Evolutionary conservation across 2,329 filamentous ascomycete species (phyloP), one percentile per base, ranked within the genome.

Genomic region (Incumbomyces lentus): DNA sequence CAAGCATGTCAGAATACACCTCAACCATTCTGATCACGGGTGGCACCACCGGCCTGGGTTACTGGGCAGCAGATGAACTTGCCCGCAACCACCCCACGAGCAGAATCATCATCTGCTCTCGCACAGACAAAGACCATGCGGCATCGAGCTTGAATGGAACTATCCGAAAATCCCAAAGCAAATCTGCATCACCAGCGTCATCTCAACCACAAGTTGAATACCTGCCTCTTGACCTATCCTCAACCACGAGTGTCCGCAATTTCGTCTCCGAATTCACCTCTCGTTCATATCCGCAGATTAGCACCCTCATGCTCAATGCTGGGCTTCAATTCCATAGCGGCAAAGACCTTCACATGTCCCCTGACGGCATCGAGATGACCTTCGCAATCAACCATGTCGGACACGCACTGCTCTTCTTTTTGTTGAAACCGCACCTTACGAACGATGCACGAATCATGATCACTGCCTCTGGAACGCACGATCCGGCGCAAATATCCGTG

Each of bases 371-470:
- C 34, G 73, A 76, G 53, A 52, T 56, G 29, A 70, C 68, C 6
- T 77, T 77, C 52, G 70, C 61, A 3, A 62, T 73, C 51, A 71
- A 66, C 47, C 70, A 75, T 50, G 62, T 75, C 35, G 72, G 72
- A 4, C 70, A 76, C 52, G 67, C 71, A 12, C 58, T 75, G 2
- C 64, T 76, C 0, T 71, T 72, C 54, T 67, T 69, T 45, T 64
- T 75, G 2, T 62, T 77, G 2, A 58, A 58, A 2, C 65, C 69
- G 0, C 41, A 61, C 36, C 58, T 72, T 6, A 64, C 65, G 2
- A 40, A 54, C 0, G 57, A 65, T 4, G 67, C 67, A 2, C 64
- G 71, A 0, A 62, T 76, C 37, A 59, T 75, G 14, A 47, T 75
- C 33, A 68, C 65, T 0, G 56, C 68, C 2, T 70, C 66, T 52